Base-by-base conservation (phyloP, 192 early-diverging fungal species). In the Powellomyces hirtus region DNA sequence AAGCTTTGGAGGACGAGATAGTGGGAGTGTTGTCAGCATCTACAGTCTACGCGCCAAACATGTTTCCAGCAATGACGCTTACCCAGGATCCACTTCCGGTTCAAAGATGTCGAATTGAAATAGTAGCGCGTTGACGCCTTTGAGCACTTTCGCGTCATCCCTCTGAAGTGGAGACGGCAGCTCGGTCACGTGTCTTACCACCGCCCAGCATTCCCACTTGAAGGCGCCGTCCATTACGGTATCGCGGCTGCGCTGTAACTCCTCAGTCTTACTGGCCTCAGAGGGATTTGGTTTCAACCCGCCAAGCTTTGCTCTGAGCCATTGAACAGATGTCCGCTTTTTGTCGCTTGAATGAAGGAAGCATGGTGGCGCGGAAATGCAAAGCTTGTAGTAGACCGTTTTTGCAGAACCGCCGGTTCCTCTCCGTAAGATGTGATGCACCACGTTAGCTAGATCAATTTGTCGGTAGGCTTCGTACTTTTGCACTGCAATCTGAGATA, bases 51-150 rank as follows among this genome's bases (percentile, higher is more conserved):
- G n/a, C n/a, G n/a, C n/a, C n/a, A n/a, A n/a, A n/a, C n/a, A n/a
- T n/a, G n/a, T n/a, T n/a, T n/a, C n/a, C n/a, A n/a, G n/a, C n/a
- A n/a, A n/a, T n/a, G n/a, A 42, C n/a, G n/a, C 40, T 6, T 13
- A 35, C 30, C 62, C 27, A 1, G 29, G 16, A 33, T 27, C 45
- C 10, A 16, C 33, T 8, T 27, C 29, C 14, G 38, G 18, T 35
- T 42, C 45, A 6, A 62, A 67, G 44, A 71, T 29, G 46, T 72
- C 68, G 29, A 66, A 68, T 42, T 72, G 70, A 62, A 77, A 77
- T n/a, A 77, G 38, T 14, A 60, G 55, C 16, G 62, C 64, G 27
- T 63, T 74, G 35, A 30, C 4, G 20, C 75, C 75, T 20, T 7
- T 18, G 58, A 66, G 13, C 10, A 22, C 31, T 4, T 18, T 16